Base-by-base conservation (phyloP, 2,329 filamentous ascomycete species). In the Dryadomyces quercus-mongolicae region DNA sequence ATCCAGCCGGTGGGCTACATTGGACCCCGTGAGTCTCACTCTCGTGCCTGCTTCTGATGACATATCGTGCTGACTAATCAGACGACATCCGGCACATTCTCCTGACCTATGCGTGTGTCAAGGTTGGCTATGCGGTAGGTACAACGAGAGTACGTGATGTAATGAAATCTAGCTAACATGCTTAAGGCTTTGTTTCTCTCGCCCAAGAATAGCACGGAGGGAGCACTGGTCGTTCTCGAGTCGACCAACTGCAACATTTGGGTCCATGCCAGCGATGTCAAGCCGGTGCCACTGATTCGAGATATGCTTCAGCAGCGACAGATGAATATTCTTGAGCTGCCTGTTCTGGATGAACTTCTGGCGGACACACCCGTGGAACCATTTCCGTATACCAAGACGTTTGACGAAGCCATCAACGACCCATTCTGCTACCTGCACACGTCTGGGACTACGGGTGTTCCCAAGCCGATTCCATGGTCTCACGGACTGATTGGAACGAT, bases 401-500 rank as follows among this genome's bases (percentile, higher is more conserved):
- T 69, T 38, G 70, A 71, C 5, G 62, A 74, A 53, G 71, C 66
- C 0, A 61, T 68, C 55, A 70, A 67, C 64, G 70, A 74, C 3
- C 71, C 72, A 0, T 52, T 70, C 10, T 45, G 67, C 3, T 64
- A 73, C 3, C 59, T 75, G 10, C 73, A 75, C 60, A 75, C 72
- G 0, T 73, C 70, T 47, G 73, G 73, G 4, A 72, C 68, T 43
- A 74, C 72, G 0, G 72, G 72, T 0, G 63, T 74, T 3, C 73
- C 73, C 0, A 75, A 73, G 60, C 72, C 73, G 2, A 65, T 76
- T 22, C 44, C 22, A 55, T 71, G n/a, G 61, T 64, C 34, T 60
- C 25, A 52, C 36, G 46, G 25, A 1, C 50, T 48, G 15, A 46
- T 49, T 22, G 36, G 45, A 6, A 49, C 50, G 2, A 42, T 50